These are phyloP conservation scores for Globisporangium splendens DNA, from an alignment of 352 stramenopile species.

Conservation along the genomic window DNA sequence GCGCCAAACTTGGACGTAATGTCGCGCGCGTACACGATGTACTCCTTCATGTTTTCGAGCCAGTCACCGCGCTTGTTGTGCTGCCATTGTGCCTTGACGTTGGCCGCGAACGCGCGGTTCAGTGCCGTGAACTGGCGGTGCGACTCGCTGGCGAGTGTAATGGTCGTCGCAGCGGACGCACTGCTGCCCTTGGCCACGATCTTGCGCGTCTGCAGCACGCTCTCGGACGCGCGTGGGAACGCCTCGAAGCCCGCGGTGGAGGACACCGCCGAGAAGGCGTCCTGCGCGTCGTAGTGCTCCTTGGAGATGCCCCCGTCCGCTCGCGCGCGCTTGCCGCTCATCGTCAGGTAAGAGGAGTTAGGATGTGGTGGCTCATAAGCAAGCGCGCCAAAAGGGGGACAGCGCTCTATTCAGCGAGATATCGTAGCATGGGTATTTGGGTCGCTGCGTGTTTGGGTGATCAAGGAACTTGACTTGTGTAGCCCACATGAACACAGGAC, in stretches of 20 bases:
- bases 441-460: no score
- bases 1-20: slow-evolving; percentile 55
- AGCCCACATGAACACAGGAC: no score
- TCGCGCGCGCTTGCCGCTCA: slow-evolving; percentile 50
- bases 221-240: slow-evolving; percentile 37
- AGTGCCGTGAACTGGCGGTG: slow-evolving; percentile 56
- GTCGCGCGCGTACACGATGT: slow-evolving; percentile 64
- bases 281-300: slow-evolving; percentile 63
- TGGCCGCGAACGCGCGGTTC: slow-evolving; percentile 66
- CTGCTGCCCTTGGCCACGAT: slow-evolving; percentile 19
- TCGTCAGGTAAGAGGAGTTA: not conserved
- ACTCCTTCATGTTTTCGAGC: slow-evolving; percentile 79
- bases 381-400: not conserved
- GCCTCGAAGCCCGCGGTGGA: slow-evolving; percentile 1
- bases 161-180: slow-evolving; percentile 8
- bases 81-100: slow-evolving; percentile 54
- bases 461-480: no score
- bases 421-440: no score
- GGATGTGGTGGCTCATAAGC: not conserved
- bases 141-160: slow-evolving; percentile 35
- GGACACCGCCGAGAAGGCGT: slow-evolving; percentile 4
- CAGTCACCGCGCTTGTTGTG: slow-evolving; percentile 66
- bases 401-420: no score
- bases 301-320: slow-evolving; percentile 69
- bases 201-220: slow-evolving; percentile 48